Percentiles rank a stretch among this genome's conserved stretches.
Evolutionary conservation across 768 basidiomycete genomes (phyloP).

Genomic region (Termitomyces sp.): DNA sequence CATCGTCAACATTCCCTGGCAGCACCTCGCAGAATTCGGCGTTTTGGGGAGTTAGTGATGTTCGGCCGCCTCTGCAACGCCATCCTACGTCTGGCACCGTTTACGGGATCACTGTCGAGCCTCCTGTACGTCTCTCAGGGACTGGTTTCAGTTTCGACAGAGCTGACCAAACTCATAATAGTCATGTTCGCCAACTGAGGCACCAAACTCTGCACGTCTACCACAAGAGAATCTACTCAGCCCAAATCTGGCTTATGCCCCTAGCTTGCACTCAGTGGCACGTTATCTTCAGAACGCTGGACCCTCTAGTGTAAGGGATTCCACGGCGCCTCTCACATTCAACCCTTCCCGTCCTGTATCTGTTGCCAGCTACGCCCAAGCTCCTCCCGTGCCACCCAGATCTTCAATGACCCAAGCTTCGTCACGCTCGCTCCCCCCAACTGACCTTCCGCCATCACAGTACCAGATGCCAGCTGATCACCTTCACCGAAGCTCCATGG

Average conservation of each 20-base stretch:
- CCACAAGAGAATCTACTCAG: conserved; percentile 11
- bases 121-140: conserved; percentile 14
- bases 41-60: neutral
- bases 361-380: neutral
- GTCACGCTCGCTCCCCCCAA: neutral
- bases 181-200: conserved; percentile 19
- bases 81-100: conserved; percentile 6
- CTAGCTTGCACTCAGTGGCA: conserved; percentile 5
- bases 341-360: conserved; percentile 3
- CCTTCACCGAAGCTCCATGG: neutral
- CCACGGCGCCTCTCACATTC: neutral
- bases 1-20: neutral
- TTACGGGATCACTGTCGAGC: conserved; percentile 17
- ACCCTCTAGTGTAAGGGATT: neutral
- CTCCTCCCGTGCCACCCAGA: neutral
- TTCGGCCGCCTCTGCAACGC: neutral
- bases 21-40: neutral
- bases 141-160: neutral
- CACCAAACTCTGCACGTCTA: conserved; percentile 6
- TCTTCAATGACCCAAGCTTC: neutral
- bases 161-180: neutral
- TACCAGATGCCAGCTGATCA: neutral
- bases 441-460: neutral
- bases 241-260: conserved; percentile 3
- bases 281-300: neutral